Base-by-base conservation (phyloP, 345 rosid genomes). In the Triadica sebifera region DNA sequence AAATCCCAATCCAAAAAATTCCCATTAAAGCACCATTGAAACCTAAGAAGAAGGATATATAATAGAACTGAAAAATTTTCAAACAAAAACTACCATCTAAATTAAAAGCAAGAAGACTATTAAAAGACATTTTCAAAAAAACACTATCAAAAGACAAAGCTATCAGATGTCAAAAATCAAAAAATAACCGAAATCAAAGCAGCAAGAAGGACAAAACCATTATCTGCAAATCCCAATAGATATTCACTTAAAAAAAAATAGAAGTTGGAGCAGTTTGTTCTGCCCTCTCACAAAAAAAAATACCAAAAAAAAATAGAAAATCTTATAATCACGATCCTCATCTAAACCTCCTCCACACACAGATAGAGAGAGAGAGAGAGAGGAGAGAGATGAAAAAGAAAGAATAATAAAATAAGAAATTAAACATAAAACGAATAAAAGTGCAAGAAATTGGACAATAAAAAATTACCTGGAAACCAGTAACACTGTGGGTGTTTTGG, bases 381-480 rank as follows among this genome's bases (percentile, higher is more conserved):
- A 39, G 67, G 65, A 73, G 79, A 79, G 29, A 72, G 46, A n/a
- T 47, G 70, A 72, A 63, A 51, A 57, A 77, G 67, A 65, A 61
- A 55, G 56, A 57, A 8, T 39, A 74, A 75, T 68, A 53, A 37
- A 78, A 66, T 51, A 72, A 67, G 41, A 38, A 49, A 53, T 55
- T 25, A 62, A 69, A 38, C 34, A 0, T 51, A 64, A 68, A 70
- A 59, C 59, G 69, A 64, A 71, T 77, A 53, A 51, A 66, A 66
- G 78, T 72, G 43, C 65, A 73, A 75, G 64, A 79, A 61, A 72
- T 57, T 12, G 47, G 46, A 69, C 63, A 80, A 78, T 78, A 77
- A 83, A 85, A 77, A 84, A 81, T 65, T 82, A 86, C 92, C 89
- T 82, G 81, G 72, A 83, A 86, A 75, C 80, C 86, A 80, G 81